Evolutionary conservation across 73 alveolate species (phyloP).

Genomic region (Tetrahymena elliotti): DNA sequence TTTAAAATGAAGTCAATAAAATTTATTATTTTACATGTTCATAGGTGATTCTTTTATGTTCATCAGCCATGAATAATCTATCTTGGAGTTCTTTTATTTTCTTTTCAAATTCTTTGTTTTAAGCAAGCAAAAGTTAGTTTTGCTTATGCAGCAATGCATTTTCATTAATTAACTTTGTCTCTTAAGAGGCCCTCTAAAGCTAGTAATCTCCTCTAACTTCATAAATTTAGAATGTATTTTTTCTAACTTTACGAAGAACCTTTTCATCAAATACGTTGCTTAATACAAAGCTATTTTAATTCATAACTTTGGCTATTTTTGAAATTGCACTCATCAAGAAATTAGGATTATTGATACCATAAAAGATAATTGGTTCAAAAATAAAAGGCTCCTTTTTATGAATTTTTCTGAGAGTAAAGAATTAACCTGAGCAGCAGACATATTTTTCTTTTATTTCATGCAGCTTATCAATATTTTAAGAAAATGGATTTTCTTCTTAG

Average conservation of each 20-base stretch:
- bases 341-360: not conserved
- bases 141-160: not conserved
- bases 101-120: not conserved
- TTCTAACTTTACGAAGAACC: not conserved
- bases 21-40: not conserved
- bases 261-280: not conserved
- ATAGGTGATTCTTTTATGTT: not conserved
- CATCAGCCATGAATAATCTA: not conserved
- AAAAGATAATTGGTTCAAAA: not conserved
- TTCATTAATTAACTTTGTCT: not conserved
- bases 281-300: not conserved
- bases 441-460: not conserved
- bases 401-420: not conserved
- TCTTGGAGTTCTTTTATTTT: not conserved
- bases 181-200: not conserved
- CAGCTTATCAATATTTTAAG: not conserved
- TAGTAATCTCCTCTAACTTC: not conserved
- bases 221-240: not conserved
- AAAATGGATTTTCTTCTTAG: not conserved
- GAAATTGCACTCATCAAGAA: not conserved
- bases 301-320: not conserved
- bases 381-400: not conserved
- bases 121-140: not conserved
- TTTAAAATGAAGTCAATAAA: not conserved
- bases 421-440: not conserved